Conservation (phyloP, 1,139 yeast species). For the Entelexis sorbosivorans region DNA sequence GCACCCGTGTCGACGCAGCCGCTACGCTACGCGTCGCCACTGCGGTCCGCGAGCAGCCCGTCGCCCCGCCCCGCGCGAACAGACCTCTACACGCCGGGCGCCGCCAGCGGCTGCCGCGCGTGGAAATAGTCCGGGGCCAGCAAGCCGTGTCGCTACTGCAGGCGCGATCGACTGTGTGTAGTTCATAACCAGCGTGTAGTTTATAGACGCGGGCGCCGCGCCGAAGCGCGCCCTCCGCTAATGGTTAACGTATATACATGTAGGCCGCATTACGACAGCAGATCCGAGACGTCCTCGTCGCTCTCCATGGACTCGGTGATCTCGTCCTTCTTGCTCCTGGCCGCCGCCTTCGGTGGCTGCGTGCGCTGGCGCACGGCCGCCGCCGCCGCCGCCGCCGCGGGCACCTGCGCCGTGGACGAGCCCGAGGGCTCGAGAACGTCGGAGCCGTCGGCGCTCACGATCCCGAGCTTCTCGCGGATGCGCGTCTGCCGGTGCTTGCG, state of each 20-base stretch:
- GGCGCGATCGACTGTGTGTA: too few species aligned
- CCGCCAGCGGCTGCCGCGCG: not conserved
- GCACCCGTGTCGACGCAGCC: too few species aligned
- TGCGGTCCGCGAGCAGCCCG: too few species aligned
- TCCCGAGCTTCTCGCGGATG: constrained; percentile 36
- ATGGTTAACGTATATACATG: not conserved
- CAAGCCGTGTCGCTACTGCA: too few species aligned
- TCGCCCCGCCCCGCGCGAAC: too few species aligned
- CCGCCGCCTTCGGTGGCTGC: constrained; percentile 1
- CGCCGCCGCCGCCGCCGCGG: not conserved
- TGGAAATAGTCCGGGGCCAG: too few species aligned
- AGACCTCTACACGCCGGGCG: not conserved
- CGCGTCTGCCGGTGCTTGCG: constrained; percentile 95
- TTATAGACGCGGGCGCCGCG: too few species aligned
- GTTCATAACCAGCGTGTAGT: too few species aligned
- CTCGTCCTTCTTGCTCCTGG: not conserved
- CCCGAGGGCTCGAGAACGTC: not conserved
- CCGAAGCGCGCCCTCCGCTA: too few species aligned
- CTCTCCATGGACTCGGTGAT: constrained; percentile 16
- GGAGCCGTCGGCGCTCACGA: constrained; percentile 9
- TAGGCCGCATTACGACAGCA: constrained; percentile 5
- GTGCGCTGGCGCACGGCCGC: not conserved
- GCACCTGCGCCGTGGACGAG: not conserved
- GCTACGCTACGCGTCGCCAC: too few species aligned
- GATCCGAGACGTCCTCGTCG: constrained; percentile 23